Conservation (phyloP, 2,329 filamentous ascomycete genomes). For the Fusarium succisae region DNA sequence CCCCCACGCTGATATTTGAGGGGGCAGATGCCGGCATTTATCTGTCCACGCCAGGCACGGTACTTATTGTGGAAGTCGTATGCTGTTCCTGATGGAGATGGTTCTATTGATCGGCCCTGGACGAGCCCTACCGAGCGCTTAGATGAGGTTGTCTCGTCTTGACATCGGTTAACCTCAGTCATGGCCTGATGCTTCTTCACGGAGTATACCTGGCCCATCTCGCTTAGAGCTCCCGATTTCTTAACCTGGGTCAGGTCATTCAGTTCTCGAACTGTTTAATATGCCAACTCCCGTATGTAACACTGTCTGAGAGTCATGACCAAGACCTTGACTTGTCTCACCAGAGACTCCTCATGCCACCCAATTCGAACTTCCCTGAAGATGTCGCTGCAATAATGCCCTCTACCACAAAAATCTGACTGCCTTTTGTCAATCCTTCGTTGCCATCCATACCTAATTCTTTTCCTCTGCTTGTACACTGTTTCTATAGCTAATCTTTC, state of each 20-base stretch:
- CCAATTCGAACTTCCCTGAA: not conserved
- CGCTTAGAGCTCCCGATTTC: not conserved
- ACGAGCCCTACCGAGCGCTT: not conserved
- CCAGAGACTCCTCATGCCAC: not conserved
- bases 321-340: not conserved
- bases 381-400: not conserved
- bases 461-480: not conserved
- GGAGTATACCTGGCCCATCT: not conserved
- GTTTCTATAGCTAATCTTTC: not conserved
- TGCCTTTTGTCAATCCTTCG: not conserved
- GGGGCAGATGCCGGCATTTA: slow-evolving; percentile 12
- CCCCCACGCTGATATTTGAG: slow-evolving; percentile 28
- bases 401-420: not conserved
- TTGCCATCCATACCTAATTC: not conserved
- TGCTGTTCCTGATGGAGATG: not conserved
- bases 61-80: not conserved
- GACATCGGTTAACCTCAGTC: not conserved
- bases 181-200: not conserved
- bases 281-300: slow-evolving; percentile 1
- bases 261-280: not conserved
- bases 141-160: not conserved
- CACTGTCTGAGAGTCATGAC: not conserved
- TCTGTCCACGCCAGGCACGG: not conserved
- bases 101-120: not conserved
- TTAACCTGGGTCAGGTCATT: not conserved